These are phyloP conservation scores for Termitomyces sp. DNA, from an alignment of 768 basidiomycete genomes.

Conservation along the genomic window DNA sequence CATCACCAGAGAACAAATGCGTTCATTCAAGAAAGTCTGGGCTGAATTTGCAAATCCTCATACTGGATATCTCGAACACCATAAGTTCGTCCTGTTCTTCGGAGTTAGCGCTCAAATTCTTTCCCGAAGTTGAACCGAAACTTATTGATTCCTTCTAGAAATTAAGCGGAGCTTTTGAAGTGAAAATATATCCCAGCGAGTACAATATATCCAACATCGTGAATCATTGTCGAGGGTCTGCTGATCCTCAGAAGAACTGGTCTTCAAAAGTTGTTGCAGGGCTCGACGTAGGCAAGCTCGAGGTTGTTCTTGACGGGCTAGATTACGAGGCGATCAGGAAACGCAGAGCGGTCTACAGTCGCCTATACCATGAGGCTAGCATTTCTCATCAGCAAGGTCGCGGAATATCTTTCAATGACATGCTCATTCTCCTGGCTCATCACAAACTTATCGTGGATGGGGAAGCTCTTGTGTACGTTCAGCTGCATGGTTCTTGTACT, in stretches of 20 bases:
- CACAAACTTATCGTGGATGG: constrained; percentile 89
- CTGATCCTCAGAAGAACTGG: constrained; percentile 26
- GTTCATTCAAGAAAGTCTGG: constrained; percentile 94
- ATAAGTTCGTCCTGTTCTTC: constrained; percentile 74
- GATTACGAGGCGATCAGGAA: constrained; percentile 59
- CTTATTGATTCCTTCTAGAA: constrained; percentile 37
- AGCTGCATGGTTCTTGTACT: neutral
- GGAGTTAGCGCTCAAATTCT: constrained; percentile 48
- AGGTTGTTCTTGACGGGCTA: constrained; percentile 51
- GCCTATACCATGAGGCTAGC: constrained; percentile 82
- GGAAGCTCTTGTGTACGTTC: constrained; percentile 78
- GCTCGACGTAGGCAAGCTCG: constrained; percentile 61
- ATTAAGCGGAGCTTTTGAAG: constrained; percentile 84
- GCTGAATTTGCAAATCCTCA: constrained; percentile 73
- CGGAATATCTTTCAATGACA: constrained; percentile 88
- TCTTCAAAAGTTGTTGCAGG: constrained; percentile 36
- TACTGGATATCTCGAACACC: constrained; percentile 72
- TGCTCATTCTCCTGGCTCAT: constrained; percentile 84
- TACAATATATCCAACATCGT: constrained; percentile 58
- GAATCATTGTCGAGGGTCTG: constrained; percentile 37
- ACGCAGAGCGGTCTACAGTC: constrained; percentile 64
- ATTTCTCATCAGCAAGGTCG: constrained; percentile 64
- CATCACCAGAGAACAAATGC: constrained; percentile 87
- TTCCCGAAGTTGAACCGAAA: neutral
- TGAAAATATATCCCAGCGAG: constrained; percentile 74